A percentile compares a stretch with the other conserved stretches of the same genome.
phyloP scores from a whole-genome alignment of 345 rosid genomes.

The Arabis alpina region DNA sequence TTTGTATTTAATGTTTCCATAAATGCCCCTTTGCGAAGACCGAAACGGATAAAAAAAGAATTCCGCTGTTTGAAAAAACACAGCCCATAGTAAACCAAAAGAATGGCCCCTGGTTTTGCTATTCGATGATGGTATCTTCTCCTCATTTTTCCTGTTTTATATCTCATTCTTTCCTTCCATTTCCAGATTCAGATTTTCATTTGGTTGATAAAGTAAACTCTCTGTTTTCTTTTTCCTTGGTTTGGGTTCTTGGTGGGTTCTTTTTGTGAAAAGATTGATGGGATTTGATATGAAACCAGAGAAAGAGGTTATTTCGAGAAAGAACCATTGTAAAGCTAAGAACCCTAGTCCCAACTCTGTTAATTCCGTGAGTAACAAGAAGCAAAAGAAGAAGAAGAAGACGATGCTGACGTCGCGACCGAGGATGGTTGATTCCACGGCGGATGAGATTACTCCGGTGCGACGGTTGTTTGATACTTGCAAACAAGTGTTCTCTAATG shows the following conservation, averaged over 20 bases:
- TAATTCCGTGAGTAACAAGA: slow-evolving; percentile 14
- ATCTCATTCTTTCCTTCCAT: slow-evolving; percentile 9
- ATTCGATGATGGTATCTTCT: slow-evolving; percentile 5
- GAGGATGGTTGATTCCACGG: slow-evolving; percentile 14
- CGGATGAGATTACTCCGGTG: slow-evolving; percentile 35
- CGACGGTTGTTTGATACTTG: slow-evolving; percentile 77
- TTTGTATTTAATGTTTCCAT: neutral
- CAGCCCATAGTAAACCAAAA: slow-evolving; percentile 38
- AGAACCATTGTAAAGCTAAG: slow-evolving; percentile 25
- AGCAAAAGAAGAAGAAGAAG: slow-evolving; percentile 10
- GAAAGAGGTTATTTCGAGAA: slow-evolving; percentile 48
- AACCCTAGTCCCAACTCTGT: slow-evolving; percentile 27
- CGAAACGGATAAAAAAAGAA: slow-evolving; percentile 38
- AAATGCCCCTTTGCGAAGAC: slow-evolving; percentile 32
- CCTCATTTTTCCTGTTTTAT: slow-evolving; percentile 19
- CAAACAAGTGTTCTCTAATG: slow-evolving; percentile 62
- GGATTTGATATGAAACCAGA: slow-evolving; percentile 62
- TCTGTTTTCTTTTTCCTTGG: neutral
- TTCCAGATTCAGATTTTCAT: slow-evolving; percentile 1
- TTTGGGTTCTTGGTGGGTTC: neutral
- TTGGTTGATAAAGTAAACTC: neutral
- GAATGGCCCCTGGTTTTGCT: slow-evolving; percentile 45
- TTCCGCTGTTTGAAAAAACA: slow-evolving; percentile 42
- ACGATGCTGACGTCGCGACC: slow-evolving; percentile 7
- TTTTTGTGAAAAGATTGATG: slow-evolving; percentile 47